Evolutionary conservation across 495 filamentous ascomycete genomes (phyloP), one percentile per base, ranked within the genome.

Genomic region (Chaetomium fimeti): DNA sequence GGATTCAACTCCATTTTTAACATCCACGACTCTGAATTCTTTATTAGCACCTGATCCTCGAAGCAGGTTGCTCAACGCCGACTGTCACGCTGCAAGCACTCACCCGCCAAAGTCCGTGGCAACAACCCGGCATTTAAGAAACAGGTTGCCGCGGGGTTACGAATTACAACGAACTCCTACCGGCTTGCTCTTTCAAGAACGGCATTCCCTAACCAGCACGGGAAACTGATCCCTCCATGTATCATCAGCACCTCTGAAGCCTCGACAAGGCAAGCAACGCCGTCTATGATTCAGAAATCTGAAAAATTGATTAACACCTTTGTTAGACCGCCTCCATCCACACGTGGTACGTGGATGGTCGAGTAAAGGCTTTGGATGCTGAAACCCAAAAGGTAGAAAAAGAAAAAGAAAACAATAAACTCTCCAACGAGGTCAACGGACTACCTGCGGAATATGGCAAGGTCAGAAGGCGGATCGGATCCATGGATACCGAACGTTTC

Each of bases 1-100:
- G 71, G 72, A 9, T 71, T 71, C 27, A 51, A 62, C 57, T 72
- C 71, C 60, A 71, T 72, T 60, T 72, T 72, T 27, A 70, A 73
- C 58, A 61, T 69, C 18, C 62, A 69, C 27, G 65, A 68, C 32
- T 63, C 70, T 2, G 70, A 70, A 43, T 70, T 68, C 16, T 72
- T 75, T 45, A 54, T 72, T 16, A 54, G 58, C 16, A 65, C 68
- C 9, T 72, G 54, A 68, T 8, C 29, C 0, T 9, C 16, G 27
- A 32, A 32, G 4, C 48, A 13, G 3, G 20, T 13, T 49, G 16
- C n/a, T 24, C 22, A 32, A 32, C 29, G 29, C 29, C 7, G 7
- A 3, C 29, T 32, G 29, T 32, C 29, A 36, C 32, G 32, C 32
- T 9, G 6, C 32, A 36, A 36, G 32, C 32, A 5, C 32, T 36